Conservation (phyloP, 2,329 filamentous ascomycete species). For the Ilyonectria robusta region DNA sequence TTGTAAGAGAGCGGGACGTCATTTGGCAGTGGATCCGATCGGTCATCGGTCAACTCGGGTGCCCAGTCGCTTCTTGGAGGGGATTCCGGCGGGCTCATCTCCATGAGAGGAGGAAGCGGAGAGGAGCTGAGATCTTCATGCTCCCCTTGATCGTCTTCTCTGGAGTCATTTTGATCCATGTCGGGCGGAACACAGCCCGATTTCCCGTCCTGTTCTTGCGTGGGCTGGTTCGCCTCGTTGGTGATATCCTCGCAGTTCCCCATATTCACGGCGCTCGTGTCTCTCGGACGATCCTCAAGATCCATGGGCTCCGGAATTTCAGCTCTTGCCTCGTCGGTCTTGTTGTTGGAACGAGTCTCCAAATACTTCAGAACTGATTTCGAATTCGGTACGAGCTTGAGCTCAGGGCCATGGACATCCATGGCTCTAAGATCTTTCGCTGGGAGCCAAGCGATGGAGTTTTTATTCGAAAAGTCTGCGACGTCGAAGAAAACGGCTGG, state of each 20-base stretch:
- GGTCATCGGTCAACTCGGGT: not conserved
- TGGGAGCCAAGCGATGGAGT: not conserved
- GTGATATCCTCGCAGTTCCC: no score
- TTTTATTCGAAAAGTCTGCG: not conserved
- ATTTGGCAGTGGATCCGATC: not conserved
- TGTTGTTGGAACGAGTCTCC: not conserved
- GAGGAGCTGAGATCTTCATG: not conserved
- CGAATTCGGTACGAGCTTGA: not conserved
- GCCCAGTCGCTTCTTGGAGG: no score
- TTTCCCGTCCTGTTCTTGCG: not conserved
- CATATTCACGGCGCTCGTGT: no score
- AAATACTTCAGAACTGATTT: not conserved
- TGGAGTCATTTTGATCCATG: not conserved
- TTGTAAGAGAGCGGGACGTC: not conserved
- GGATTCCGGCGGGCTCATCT: no score
- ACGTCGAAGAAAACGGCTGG: not conserved
- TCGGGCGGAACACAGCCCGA: not conserved
- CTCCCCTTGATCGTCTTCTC: not conserved
- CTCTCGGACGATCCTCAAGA: not conserved
- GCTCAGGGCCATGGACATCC: not conserved
- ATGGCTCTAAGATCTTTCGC: not conserved
- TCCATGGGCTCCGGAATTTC: not conserved
- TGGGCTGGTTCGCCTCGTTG: not conserved
- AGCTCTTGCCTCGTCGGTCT: not conserved
- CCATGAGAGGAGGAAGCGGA: no score